These are phyloP conservation scores for Sugiyamaella marilandica DNA, from an alignment of 805 yeast species.

Conservation along the genomic window DNA sequence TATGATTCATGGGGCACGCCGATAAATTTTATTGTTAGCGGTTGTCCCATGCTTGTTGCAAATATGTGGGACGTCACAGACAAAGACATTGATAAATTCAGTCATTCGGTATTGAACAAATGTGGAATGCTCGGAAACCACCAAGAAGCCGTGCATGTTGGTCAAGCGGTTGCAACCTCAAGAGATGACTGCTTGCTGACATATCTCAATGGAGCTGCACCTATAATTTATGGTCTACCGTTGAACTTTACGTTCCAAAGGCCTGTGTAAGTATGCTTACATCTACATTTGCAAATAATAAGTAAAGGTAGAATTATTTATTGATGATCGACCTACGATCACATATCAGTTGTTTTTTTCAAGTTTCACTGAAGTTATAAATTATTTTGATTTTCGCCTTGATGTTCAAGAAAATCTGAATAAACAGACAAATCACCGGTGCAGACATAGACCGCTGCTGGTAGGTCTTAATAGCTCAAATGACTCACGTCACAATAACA, in stretches of 20 bases:
- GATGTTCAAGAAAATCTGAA: too few relatives aligned
- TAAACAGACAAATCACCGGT: too few relatives aligned
- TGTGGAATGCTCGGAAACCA: conserved; percentile 55
- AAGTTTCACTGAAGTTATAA: too few relatives aligned
- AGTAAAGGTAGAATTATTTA: too few relatives aligned
- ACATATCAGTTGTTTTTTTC: too few relatives aligned
- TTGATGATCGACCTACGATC: too few relatives aligned
- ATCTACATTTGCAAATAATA: neutral
- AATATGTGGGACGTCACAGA: conserved; percentile 97
- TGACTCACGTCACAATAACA: too few relatives aligned
- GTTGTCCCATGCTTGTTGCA: conserved; percentile 77
- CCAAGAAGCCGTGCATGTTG: conserved; percentile 33
- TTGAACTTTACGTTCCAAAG: conserved; percentile 8
- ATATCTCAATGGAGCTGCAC: conserved; percentile 88
- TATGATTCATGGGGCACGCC: conserved; percentile 75
- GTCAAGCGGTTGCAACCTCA: conserved; percentile 56
- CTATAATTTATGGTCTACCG: conserved; percentile 87
- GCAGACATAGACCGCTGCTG: too few relatives aligned
- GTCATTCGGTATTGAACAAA: conserved; percentile 50
- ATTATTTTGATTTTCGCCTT: too few relatives aligned
- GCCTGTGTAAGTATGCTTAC: neutral
- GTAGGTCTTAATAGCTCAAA: too few relatives aligned
- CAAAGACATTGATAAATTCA: conserved; percentile 83
- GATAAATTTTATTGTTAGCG: conserved; percentile 69
- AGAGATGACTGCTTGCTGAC: conserved; percentile 64